These are phyloP conservation scores for Suillus ampliporus DNA, from an alignment of 768 basidiomycete genomes.

Conservation along the genomic window DNA sequence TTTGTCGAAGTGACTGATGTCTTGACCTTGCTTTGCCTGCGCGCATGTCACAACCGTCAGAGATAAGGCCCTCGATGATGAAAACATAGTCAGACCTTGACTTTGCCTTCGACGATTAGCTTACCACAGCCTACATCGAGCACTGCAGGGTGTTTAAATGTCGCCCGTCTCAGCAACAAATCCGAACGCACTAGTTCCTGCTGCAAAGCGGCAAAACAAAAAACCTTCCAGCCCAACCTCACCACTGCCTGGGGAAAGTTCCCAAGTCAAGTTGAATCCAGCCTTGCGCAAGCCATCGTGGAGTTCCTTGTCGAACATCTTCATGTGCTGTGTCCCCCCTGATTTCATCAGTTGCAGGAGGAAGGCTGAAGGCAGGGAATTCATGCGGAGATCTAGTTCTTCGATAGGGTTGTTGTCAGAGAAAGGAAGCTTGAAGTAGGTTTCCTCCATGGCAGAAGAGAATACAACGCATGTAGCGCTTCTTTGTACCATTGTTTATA, in stretches of 20 bases:
- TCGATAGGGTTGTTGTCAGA: neutral
- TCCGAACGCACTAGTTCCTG: neutral
- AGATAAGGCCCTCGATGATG: neutral
- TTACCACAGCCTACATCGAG: constrained; percentile 18
- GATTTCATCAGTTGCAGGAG: neutral
- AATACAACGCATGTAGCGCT: neutral
- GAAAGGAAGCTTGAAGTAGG: neutral
- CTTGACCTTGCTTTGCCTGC: constrained; percentile 39
- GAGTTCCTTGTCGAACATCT: constrained; percentile 5
- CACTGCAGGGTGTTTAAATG: neutral
- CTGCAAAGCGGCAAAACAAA: neutral
- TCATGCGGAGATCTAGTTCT: neutral
- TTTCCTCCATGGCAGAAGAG: neutral
- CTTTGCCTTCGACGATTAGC: neutral
- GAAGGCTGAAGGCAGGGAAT: constrained; percentile 3
- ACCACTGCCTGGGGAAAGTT: constrained; percentile 1
- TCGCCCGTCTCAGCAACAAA: neutral
- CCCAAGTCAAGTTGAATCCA: constrained; percentile 7
- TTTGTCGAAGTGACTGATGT: constrained; percentile 46
- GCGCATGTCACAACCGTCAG: neutral
- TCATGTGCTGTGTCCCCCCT: neutral
- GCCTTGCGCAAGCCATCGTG: neutral
- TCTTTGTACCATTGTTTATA: neutral
- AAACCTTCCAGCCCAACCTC: neutral
- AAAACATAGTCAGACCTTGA: neutral